Base-by-base conservation (phyloP, 2,329 filamentous ascomycete species). In the Graphilbum sp. region DNA sequence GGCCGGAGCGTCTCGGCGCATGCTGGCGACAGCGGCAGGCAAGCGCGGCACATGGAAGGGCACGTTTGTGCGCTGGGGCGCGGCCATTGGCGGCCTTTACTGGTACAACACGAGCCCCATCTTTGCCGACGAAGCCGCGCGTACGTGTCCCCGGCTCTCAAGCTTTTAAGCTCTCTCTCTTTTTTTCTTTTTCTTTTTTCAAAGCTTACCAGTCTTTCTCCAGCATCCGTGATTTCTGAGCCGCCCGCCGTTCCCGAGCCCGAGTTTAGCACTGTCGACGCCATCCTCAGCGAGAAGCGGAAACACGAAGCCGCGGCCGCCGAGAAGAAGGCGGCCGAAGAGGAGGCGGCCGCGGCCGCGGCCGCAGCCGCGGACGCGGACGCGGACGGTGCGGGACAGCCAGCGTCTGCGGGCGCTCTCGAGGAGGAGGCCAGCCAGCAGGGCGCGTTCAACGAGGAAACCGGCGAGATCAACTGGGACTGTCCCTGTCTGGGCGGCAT, bases 391-490 rank as follows among this genome's bases (percentile, higher is more conserved):
- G 48, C 11, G 41, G 44, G 7, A 37, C 44, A 7, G 42, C 45
- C 27, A 29, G 13, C 27, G 6, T 63, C 67, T 2, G 62, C 66
- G 7, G 63, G 62, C 41, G 66, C 59, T 0, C 62, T 90, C 13
- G 80, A 94, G 57, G 74, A 84, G 43, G 86, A 95, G 58, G 86
- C 85, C 6, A 72, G 64, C 44, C 77, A 88, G 54, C 77, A 96
- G 59, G 90, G 85, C 40, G 90, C 90, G 1, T 98, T 96, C 65
- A 93, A 98, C 60, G 86, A 87, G 3, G 90, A 96, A 64, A 98
- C 90, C 10, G 90, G 90, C 49, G 90, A 98, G 69, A 98, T 98
- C 62, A 98, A 98, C 68, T 98, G 90, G 90, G 90, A 96, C 57
- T 98, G 90, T 60, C 90, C 90, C 15, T 98, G 90, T 57, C 65